Evolutionary conservation across 495 filamentous ascomycete genomes (phyloP).

Genomic region (Xylaria bambusicola): DNA sequence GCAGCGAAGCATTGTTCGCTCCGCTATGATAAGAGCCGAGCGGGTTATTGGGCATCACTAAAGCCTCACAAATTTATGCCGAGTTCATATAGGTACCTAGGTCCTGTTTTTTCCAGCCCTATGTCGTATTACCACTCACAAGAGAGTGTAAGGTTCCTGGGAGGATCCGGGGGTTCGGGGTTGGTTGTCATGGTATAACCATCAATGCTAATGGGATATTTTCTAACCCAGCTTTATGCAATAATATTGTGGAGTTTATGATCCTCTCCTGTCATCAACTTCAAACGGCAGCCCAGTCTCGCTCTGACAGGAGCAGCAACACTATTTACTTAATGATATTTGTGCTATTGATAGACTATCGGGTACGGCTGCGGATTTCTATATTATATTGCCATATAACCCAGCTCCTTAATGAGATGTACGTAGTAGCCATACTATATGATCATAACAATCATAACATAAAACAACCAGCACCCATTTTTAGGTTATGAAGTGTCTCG

Average conservation of each 20-base stretch:
- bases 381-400: too few species aligned
- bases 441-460: too few species aligned
- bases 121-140: background rate
- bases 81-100: background rate
- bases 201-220: too few species aligned
- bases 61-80: background rate
- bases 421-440: too few species aligned
- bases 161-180: constrained; percentile 4
- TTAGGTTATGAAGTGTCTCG: too few species aligned
- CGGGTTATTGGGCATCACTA: background rate
- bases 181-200: background rate
- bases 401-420: too few species aligned
- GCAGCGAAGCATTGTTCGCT: too few species aligned
- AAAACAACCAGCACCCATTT: too few species aligned
- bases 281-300: background rate
- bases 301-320: constrained; percentile 1
- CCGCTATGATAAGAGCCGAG: too few species aligned
- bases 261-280: constrained; percentile 14
- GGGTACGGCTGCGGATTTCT: background rate
- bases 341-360: constrained; percentile 11
- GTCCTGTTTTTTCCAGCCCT: background rate
- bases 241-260: background rate
- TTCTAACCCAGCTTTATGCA: constrained; percentile 1
- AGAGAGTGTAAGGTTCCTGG: background rate
- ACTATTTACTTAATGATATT: background rate